Evolutionary conservation across 2,329 filamentous ascomycete genomes (phyloP).

Genomic region (Hymenoscyphus fructigenus): DNA sequence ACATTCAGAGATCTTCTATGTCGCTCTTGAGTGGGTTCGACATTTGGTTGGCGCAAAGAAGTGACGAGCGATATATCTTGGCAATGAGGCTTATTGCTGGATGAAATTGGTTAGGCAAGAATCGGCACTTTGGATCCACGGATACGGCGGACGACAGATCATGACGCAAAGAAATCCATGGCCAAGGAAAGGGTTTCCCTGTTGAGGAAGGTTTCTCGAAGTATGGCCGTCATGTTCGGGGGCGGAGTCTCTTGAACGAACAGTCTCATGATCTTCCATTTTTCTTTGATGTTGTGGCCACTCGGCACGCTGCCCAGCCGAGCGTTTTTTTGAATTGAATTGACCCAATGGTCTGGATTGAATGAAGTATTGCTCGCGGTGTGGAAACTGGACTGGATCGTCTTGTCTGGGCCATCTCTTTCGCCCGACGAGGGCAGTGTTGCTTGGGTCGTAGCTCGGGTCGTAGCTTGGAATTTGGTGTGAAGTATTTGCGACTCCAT

Average conservation of each 20-base stretch:
- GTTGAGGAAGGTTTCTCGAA: not conserved
- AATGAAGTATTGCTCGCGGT: not conserved
- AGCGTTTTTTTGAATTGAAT: not conserved
- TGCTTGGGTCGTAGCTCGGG: no score
- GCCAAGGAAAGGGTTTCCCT: not conserved
- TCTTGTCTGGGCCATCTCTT: not conserved
- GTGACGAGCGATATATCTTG: constrained; percentile 1
- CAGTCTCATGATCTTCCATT: not conserved
- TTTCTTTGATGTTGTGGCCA: not conserved
- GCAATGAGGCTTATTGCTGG: not conserved
- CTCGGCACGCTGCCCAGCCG: not conserved
- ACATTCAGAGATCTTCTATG: no score
- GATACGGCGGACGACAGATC: not conserved
- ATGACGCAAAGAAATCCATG: not conserved
- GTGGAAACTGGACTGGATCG: not conserved
- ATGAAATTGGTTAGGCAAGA: not conserved
- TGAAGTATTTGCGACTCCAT: not conserved
- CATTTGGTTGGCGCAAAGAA: not conserved
- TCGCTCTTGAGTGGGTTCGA: no score
- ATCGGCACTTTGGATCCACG: not conserved
- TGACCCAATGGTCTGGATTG: no score
- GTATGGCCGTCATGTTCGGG: not conserved
- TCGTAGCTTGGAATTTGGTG: not conserved
- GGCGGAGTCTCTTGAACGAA: not conserved
- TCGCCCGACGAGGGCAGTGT: no score